Percentiles rank a stretch among this genome's conserved stretches.
Evolutionary conservation across 2,329 filamentous ascomycete species (phyloP).

Genomic region (Anthostomella pinea): DNA sequence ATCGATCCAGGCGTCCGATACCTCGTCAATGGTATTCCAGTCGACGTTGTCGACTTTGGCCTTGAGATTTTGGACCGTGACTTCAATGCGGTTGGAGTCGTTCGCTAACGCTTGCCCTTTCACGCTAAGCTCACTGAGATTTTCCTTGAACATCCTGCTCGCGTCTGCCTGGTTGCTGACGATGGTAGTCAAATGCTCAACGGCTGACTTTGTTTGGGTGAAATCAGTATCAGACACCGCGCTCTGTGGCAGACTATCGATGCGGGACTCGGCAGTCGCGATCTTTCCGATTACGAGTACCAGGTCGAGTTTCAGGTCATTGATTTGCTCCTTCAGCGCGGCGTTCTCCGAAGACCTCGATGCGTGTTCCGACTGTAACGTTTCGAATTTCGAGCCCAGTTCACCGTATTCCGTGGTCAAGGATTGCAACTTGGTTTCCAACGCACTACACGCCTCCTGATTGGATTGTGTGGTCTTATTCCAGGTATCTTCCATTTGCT

Average conservation of each 20-base stretch:
- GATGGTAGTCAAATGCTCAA: background rate
- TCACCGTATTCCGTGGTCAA: slow-evolving; percentile 12
- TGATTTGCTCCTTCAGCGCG: background rate
- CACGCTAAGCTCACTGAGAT: too few species aligned
- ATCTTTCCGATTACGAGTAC: background rate
- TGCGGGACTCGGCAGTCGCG: background rate
- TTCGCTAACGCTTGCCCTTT: too few species aligned
- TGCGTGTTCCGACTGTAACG: slow-evolving; percentile 7
- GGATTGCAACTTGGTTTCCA: slow-evolving; percentile 10
- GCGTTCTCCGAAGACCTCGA: background rate
- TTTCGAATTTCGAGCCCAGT: background rate
- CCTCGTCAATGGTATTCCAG: slow-evolving; percentile 17
- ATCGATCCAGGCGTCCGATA: slow-evolving; percentile 13
- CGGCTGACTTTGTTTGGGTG: background rate
- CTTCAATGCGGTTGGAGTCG: too few species aligned
- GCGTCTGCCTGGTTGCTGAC: background rate
- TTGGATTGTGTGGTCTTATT: slow-evolving; percentile 5
- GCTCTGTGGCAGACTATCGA: background rate
- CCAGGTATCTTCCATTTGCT: slow-evolving; percentile 8
- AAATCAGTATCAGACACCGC: background rate
- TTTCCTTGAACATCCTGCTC: background rate
- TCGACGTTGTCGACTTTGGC: slow-evolving; percentile 14
- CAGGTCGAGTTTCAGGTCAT: background rate
- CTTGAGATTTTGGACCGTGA: slow-evolving; percentile 6
- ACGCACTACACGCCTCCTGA: slow-evolving; percentile 4